phyloP scores from a whole-genome alignment of 2,329 filamentous ascomycete species.

The Claviceps fusiformis region DNA sequence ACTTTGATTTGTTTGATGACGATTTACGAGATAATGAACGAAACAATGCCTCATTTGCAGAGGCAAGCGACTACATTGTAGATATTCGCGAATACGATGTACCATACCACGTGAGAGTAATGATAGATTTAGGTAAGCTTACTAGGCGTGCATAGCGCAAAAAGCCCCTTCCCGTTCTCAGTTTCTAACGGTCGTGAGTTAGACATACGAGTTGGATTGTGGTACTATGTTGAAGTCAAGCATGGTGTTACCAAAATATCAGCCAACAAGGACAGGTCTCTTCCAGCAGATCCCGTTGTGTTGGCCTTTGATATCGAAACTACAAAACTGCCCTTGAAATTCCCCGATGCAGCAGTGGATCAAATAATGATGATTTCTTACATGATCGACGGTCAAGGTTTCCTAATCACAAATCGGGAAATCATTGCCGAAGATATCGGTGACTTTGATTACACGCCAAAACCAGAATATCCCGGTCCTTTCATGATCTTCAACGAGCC shows the following conservation, averaged over 20 bases:
- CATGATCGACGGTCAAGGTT: conserved; percentile 98
- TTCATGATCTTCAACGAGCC: conserved; percentile 99
- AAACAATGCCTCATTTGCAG: conserved; percentile 59
- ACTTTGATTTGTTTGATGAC: conserved; percentile 94
- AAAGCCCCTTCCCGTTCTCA: not conserved
- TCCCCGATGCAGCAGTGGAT: conserved; percentile 86
- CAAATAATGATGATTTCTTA: conserved; percentile 99
- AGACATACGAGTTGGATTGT: conserved; percentile 93
- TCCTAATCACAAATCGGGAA: conserved; percentile 93
- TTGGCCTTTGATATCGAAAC: conserved; percentile 99
- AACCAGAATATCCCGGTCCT: conserved; percentile 83
- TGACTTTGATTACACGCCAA: conserved; percentile 97
- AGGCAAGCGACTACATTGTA: conserved; percentile 93
- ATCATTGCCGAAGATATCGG: conserved; percentile 95
- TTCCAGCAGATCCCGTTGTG: conserved; percentile 90
- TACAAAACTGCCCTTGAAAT: conserved; percentile 88
- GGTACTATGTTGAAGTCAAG: conserved; percentile 92
- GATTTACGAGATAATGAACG: conserved; percentile 70
- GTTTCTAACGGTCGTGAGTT: conserved; percentile 12
- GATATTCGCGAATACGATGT: conserved; percentile 99
- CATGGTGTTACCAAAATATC: conserved; percentile 75
- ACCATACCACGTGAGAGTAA: conserved; percentile 96
- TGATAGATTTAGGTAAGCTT: conserved; percentile 73
- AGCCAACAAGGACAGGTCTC: conserved; percentile 74
- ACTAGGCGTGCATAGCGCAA: conserved; percentile 3